These are phyloP conservation scores for Anethum foeniculum DNA, from an alignment of 140 eudicot genomes.

Conservation along the genomic window DNA sequence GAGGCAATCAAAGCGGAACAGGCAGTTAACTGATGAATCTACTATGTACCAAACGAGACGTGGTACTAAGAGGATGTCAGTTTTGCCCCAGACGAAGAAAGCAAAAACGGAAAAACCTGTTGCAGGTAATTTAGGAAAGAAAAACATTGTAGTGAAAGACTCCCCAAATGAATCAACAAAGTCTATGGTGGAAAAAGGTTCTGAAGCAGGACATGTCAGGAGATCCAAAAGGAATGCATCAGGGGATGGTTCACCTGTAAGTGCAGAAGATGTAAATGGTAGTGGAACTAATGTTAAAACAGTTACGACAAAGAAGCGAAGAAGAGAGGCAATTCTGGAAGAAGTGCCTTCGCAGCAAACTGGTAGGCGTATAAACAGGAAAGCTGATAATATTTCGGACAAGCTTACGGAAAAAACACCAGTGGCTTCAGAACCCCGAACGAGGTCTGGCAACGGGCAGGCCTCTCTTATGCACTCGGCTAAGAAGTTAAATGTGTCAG, in stretches of 20 bases:
- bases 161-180: not conserved
- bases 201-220: not conserved
- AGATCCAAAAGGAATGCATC: slow-evolving; percentile 24
- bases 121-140: not conserved
- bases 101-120: not conserved
- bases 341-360: not conserved
- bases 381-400: not conserved
- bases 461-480: not conserved
- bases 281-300: not conserved
- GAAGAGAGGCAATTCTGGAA: not conserved
- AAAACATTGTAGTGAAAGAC: not conserved
- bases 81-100: not conserved
- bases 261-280: not conserved
- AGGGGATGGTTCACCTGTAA: not conserved
- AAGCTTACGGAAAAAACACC: slow-evolving; percentile 2
- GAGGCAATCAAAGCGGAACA: slow-evolving; percentile 24
- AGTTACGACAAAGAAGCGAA: slow-evolving; percentile 1
- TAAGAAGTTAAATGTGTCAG: slow-evolving; percentile 3
- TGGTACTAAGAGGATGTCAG: slow-evolving; percentile 6
- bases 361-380: not conserved
- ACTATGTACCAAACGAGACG: not conserved
- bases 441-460: slow-evolving; percentile 16
- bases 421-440: slow-evolving; percentile 8
- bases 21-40: not conserved
- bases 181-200: not conserved